These are phyloP conservation scores for Xanthoceras sorbifolium DNA, from an alignment of 345 rosid species.

Conservation along the genomic window DNA sequence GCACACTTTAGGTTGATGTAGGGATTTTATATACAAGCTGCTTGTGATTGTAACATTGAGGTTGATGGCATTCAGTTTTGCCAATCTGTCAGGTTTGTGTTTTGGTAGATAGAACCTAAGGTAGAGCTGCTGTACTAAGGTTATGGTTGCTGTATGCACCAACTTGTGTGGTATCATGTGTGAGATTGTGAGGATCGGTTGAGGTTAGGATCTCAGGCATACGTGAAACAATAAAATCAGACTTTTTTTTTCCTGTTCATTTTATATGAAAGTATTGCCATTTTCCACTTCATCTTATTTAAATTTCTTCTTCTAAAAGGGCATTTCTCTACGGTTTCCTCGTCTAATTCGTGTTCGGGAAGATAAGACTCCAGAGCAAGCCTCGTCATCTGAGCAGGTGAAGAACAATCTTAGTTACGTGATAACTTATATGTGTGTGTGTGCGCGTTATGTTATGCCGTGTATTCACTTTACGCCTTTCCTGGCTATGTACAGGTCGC, in stretches of 20 bases:
- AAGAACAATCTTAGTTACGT: conserved; percentile 15
- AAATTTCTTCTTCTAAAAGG: conserved; percentile 38
- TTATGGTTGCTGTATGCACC: not conserved
- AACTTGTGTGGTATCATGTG: not conserved
- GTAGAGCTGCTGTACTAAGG: not conserved
- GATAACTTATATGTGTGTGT: too few species aligned
- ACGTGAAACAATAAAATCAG: not conserved
- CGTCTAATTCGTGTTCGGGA: conserved; percentile 77
- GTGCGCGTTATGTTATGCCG: too few species aligned
- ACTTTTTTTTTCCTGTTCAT: not conserved
- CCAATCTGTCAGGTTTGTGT: conserved; percentile 2
- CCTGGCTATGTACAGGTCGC: conserved; percentile 60
- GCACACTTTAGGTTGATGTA: not conserved
- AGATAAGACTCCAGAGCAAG: conserved; percentile 84
- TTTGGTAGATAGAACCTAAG: not conserved
- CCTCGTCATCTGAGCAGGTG: conserved; percentile 88
- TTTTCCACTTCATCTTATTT: not conserved
- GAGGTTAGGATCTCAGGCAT: not conserved
- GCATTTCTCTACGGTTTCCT: conserved; percentile 89
- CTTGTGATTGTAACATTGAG: not conserved
- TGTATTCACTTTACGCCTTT: not conserved
- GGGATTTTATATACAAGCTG: not conserved
- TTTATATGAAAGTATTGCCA: not conserved
- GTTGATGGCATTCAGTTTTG: not conserved
- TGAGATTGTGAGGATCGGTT: not conserved